Conservation (phyloP, 1,284 basidiomycete genomes). For the Cutaneotrichosporon arboriforme region DNA sequence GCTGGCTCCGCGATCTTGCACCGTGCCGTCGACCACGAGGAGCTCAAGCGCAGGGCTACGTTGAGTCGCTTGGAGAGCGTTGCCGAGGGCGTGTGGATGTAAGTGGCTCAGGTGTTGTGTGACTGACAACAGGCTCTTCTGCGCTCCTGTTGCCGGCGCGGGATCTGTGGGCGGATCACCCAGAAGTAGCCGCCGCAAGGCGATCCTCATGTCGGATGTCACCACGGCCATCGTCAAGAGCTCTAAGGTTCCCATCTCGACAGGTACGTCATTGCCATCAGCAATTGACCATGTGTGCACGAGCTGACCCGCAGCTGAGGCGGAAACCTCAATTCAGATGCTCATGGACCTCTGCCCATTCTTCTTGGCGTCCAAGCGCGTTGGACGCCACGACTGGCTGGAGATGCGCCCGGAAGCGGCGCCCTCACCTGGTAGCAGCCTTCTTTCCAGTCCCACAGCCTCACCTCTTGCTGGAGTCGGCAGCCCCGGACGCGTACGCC, state of each 20-base stretch:
- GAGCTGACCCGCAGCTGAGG: conserved; percentile 41
- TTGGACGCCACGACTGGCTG: conserved; percentile 45
- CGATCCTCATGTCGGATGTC: conserved; percentile 45
- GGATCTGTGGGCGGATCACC: conserved; percentile 21
- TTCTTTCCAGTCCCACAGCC: conserved; percentile 2
- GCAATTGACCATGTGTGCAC: background rate
- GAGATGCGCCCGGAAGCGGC: conserved; percentile 39
- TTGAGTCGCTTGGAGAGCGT: conserved; percentile 46
- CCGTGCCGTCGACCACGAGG: conserved; percentile 28
- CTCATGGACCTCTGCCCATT: conserved; percentile 46
- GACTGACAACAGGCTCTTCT: conserved; percentile 30
- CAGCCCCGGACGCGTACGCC: conserved; percentile 41
- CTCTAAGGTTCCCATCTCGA: conserved; percentile 47
- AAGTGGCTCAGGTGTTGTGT: background rate
- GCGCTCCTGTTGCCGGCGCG: conserved; percentile 29
- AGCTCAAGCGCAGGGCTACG: conserved; percentile 44
- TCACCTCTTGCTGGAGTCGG: conserved; percentile 16
- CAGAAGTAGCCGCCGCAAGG: conserved; percentile 30
- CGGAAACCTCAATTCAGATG: conserved; percentile 41
- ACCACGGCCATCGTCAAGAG: conserved; percentile 46
- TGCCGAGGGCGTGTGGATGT: conserved; percentile 49
- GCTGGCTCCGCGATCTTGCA: conserved; percentile 10
- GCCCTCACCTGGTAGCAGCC: background rate
- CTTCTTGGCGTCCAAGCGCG: conserved; percentile 40
- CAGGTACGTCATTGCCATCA: conserved; percentile 26